These are phyloP conservation scores for Cardamine chenopodiifolia DNA, from an alignment of 345 rosid species.

Conservation along the genomic window DNA sequence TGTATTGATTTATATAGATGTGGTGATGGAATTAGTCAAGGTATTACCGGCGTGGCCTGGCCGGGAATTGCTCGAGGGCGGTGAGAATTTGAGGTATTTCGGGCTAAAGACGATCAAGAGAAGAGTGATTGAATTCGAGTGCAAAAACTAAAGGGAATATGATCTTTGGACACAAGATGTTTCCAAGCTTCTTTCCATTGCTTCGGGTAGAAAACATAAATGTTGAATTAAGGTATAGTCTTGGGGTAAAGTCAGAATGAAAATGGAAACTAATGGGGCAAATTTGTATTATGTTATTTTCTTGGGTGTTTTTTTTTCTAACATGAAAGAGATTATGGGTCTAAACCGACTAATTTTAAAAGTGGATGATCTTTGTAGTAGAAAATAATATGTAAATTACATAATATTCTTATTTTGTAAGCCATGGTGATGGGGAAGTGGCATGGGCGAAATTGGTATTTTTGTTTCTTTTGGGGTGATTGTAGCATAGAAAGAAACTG, in stretches of 20 bases:
- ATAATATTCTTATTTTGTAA: constrained; percentile 13
- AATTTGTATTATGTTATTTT: constrained; percentile 4
- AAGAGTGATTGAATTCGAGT: constrained; percentile 76
- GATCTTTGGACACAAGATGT: constrained; percentile 85
- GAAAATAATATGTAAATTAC: constrained; percentile 16
- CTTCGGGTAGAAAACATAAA: constrained; percentile 52
- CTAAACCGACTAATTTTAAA: too few species aligned
- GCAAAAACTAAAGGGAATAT: constrained; percentile 73
- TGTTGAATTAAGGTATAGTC: constrained; percentile 42
- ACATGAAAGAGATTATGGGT: too few species aligned
- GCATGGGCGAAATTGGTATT: neutral
- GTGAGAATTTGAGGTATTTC: constrained; percentile 71
- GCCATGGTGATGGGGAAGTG: neutral
- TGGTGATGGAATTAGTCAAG: constrained; percentile 62
- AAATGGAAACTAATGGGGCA: constrained; percentile 10
- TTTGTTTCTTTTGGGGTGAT: neutral
- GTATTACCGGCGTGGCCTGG: constrained; percentile 80
- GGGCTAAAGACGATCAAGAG: constrained; percentile 58
- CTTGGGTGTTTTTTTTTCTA: too few species aligned
- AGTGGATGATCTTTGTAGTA: neutral
- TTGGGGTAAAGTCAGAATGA: constrained; percentile 17
- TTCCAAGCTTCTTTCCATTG: constrained; percentile 61
- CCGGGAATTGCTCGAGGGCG: constrained; percentile 69
- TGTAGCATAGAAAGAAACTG: neutral
- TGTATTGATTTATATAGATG: constrained; percentile 49